phyloP scores from a whole-genome alignment of 371 early-diverging fungal genomes.

The Parasitella parasitica region DNA sequence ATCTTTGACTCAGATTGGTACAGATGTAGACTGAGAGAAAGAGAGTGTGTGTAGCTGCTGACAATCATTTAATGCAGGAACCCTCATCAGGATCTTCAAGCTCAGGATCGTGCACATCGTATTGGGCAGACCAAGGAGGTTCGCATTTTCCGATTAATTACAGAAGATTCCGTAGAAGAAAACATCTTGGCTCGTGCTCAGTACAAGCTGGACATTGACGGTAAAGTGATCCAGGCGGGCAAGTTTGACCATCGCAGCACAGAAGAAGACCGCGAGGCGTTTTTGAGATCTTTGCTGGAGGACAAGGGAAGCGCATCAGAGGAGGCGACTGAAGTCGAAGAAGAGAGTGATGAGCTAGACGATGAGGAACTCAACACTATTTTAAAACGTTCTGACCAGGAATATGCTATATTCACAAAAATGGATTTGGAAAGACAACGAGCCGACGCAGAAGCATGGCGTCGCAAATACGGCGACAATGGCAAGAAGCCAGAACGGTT shows the following conservation, averaged over 20 bases:
- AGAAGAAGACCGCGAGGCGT: slow-evolving; percentile 89
- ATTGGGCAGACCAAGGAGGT: slow-evolving; percentile 99
- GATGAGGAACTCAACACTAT: slow-evolving; percentile 72
- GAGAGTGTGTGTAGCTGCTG: slow-evolving; percentile 13
- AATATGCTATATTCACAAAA: slow-evolving; percentile 42
- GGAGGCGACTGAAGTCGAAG: slow-evolving; percentile 58
- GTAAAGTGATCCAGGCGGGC: slow-evolving; percentile 98
- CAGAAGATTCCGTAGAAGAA: slow-evolving; percentile 96
- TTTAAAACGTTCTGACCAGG: slow-evolving; percentile 48
- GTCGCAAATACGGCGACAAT: slow-evolving; percentile 37
- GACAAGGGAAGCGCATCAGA: slow-evolving; percentile 56
- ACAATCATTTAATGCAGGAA: slow-evolving; percentile 58
- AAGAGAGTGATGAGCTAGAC: slow-evolving; percentile 62
- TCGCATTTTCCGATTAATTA: slow-evolving; percentile 97
- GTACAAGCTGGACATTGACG: slow-evolving; percentile 95
- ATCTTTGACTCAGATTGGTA: slow-evolving; percentile 99
- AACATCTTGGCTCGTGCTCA: slow-evolving; percentile 95
- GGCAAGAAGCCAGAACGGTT: slow-evolving; percentile 70
- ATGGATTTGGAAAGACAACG: slow-evolving; percentile 53
- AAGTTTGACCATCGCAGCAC: slow-evolving; percentile 97
- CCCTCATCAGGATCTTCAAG: slow-evolving; percentile 99
- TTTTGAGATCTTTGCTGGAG: slow-evolving; percentile 85
- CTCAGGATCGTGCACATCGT: slow-evolving; percentile 99
- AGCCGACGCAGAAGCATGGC: slow-evolving; percentile 39
- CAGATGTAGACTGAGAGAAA: too few species aligned